A percentile compares a stretch with the other conserved stretches of the same genome.
These are phyloP conservation scores for Agroathelia rolfsii DNA, from an alignment of 1,284 basidiomycete species.

Conservation along the genomic window DNA sequence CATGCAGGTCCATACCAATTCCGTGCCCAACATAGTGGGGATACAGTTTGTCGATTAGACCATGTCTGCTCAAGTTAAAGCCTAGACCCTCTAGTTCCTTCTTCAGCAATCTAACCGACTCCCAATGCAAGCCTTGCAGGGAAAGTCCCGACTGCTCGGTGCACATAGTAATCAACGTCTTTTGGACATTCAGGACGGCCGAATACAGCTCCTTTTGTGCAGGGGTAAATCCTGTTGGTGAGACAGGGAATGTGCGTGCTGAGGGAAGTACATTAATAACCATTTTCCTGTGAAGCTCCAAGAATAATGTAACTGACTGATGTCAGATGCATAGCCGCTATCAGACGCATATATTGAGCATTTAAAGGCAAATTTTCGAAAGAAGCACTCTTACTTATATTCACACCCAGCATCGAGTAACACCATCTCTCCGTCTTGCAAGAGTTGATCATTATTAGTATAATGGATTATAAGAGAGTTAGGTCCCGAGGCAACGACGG, in stretches of 20 bases:
- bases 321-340: constrained; percentile 95
- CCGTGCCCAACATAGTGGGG: constrained; percentile 85
- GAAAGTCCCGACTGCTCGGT: constrained; percentile 43
- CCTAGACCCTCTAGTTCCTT: constrained; percentile 77
- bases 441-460: constrained; percentile 76
- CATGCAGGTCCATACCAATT: constrained; percentile 84
- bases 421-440: constrained; percentile 68
- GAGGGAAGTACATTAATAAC: constrained; percentile 8
- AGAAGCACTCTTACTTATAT: constrained; percentile 65
- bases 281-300: constrained; percentile 5
- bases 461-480: constrained; percentile 90
- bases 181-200: constrained; percentile 72
- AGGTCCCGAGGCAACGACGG: constrained; percentile 86
- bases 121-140: constrained; percentile 74
- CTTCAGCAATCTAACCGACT: constrained; percentile 62
- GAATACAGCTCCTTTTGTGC: constrained; percentile 86
- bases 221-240: constrained; percentile 68
- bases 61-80: constrained; percentile 55
- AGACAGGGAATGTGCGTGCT: constrained; percentile 86
- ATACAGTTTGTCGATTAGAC: constrained; percentile 71
- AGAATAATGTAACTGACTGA: constrained; percentile 48
- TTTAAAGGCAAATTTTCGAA: constrained; percentile 4
- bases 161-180: constrained; percentile 56
- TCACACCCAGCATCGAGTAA: constrained; percentile 89
- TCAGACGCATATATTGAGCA: constrained; percentile 4